These are phyloP conservation scores for Cyathus striatus DNA, from an alignment of 768 basidiomycete genomes.

Conservation along the genomic window DNA sequence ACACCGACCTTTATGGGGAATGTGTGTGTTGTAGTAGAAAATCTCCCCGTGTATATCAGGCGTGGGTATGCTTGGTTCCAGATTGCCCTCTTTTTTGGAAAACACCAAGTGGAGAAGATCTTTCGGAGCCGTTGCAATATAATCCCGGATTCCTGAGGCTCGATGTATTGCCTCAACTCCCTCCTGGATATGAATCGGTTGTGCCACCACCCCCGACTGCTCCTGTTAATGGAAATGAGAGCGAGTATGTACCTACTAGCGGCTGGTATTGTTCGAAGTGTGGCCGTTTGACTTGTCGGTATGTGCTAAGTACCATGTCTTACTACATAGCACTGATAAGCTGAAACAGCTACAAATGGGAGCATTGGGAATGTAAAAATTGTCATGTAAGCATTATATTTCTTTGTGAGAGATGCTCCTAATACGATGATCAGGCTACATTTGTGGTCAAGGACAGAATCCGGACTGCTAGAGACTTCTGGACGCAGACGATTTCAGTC, in stretches of 20 bases:
- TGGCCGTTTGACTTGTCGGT: slow-evolving; percentile 75
- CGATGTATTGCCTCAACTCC: slow-evolving; percentile 22
- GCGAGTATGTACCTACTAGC: slow-evolving; percentile 50
- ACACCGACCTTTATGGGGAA: too few relatives aligned
- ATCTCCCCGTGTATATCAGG: slow-evolving; percentile 53
- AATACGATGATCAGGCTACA: slow-evolving; percentile 11
- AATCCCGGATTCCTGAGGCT: slow-evolving; percentile 39
- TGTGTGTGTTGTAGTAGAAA: too few relatives aligned
- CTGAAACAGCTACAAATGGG: slow-evolving; percentile 72
- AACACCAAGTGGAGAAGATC: slow-evolving; percentile 14
- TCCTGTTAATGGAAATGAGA: slow-evolving; percentile 32
- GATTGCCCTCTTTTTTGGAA: slow-evolving; percentile 55
- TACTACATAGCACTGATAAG: not conserved
- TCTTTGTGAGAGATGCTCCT: not conserved
- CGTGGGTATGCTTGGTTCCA: slow-evolving; percentile 64
- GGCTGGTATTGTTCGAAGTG: slow-evolving; percentile 69
- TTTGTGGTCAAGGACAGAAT: slow-evolving; percentile 18
- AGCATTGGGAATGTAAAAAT: slow-evolving; percentile 61
- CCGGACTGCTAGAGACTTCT: slow-evolving; percentile 29
- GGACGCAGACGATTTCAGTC: slow-evolving; percentile 21
- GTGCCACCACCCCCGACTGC: slow-evolving; percentile 26
- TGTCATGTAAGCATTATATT: slow-evolving; percentile 41
- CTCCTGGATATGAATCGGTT: slow-evolving; percentile 27
- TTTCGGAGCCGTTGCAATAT: slow-evolving; percentile 39
- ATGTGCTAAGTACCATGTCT: slow-evolving; percentile 8